Evolutionary conservation across 106 monocot species (phyloP).

Genomic region (Ottelia alismoides): DNA sequence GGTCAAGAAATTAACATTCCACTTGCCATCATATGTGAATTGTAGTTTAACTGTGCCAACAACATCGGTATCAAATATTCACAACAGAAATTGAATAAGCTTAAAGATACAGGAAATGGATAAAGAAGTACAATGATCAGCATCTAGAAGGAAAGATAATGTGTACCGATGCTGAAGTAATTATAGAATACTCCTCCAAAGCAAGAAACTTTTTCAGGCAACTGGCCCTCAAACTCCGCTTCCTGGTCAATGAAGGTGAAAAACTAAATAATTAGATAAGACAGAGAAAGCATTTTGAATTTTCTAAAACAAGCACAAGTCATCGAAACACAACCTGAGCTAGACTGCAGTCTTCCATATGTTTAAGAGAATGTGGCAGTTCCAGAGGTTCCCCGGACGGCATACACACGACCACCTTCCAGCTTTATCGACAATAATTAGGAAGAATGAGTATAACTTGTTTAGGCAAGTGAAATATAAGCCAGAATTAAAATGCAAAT

Average conservation of each 20-base stretch:
- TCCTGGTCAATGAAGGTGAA: slow-evolving; percentile 3
- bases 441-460: too few relatives aligned
- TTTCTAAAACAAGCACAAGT: not conserved
- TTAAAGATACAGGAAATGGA: too few relatives aligned
- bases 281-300: too few relatives aligned
- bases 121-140: too few relatives aligned
- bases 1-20: too few relatives aligned
- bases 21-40: too few relatives aligned
- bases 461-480: too few relatives aligned
- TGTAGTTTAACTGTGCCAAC: too few relatives aligned
- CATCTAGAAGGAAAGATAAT: too few relatives aligned
- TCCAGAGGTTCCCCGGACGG: slow-evolving; percentile 11
- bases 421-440: slow-evolving; percentile 11
- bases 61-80: too few relatives aligned
- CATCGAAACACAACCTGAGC: slow-evolving; percentile 1
- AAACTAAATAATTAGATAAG: not conserved
- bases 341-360: slow-evolving; percentile 2
- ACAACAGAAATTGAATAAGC: too few relatives aligned
- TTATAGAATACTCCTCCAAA: slow-evolving; percentile 22
- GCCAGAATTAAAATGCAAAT: too few relatives aligned
- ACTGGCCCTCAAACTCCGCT: slow-evolving; percentile 4
- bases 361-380: slow-evolving; percentile 19
- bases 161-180: slow-evolving; percentile 25
- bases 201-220: slow-evolving; percentile 10
- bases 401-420: slow-evolving; percentile 18